Conservation (phyloP, 1,139 yeast genomes). For the Scheffersomyces cryptocercus region DNA sequence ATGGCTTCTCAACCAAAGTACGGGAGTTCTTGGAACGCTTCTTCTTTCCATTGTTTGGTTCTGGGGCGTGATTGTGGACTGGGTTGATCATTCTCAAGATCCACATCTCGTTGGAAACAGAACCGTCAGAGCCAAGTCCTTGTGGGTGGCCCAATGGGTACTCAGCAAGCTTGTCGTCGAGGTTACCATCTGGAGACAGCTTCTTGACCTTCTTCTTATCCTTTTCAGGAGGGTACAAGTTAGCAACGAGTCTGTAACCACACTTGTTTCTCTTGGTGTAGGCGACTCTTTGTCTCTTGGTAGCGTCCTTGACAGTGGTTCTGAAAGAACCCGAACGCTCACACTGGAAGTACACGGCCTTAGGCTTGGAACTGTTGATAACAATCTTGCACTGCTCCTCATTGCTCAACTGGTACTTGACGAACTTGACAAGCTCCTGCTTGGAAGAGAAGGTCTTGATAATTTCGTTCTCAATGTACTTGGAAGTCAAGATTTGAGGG, state of each 20-base stretch:
- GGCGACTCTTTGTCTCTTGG: constrained; percentile 52
- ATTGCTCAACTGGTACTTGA: constrained; percentile 41
- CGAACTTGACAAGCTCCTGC: constrained; percentile 44
- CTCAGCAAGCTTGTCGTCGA: constrained; percentile 29
- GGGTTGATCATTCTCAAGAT: constrained; percentile 52
- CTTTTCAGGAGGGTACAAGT: constrained; percentile 47
- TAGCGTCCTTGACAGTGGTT: constrained; percentile 50
- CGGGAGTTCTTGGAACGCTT: constrained; percentile 43
- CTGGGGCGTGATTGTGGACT: constrained; percentile 49
- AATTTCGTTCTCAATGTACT: constrained; percentile 45
- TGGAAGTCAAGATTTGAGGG: constrained; percentile 20
- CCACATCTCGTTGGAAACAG: constrained; percentile 38
- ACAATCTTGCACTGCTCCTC: constrained; percentile 52
- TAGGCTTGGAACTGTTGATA: constrained; percentile 50
- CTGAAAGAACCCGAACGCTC: constrained; percentile 50
- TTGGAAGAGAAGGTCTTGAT: constrained; percentile 47
- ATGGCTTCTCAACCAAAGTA: constrained; percentile 49
- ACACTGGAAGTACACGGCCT: constrained; percentile 53
- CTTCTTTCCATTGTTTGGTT: constrained; percentile 36
- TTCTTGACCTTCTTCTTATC: constrained; percentile 33
- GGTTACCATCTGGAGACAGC: constrained; percentile 18
- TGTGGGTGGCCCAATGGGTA: constrained; percentile 8
- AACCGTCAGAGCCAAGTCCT: constrained; percentile 14
- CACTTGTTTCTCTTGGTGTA: constrained; percentile 53
- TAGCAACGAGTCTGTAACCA: constrained; percentile 51